Base-by-base conservation (phyloP, 1,139 yeast genomes). In the Kurtzmaniella quercitrusa region DNA sequence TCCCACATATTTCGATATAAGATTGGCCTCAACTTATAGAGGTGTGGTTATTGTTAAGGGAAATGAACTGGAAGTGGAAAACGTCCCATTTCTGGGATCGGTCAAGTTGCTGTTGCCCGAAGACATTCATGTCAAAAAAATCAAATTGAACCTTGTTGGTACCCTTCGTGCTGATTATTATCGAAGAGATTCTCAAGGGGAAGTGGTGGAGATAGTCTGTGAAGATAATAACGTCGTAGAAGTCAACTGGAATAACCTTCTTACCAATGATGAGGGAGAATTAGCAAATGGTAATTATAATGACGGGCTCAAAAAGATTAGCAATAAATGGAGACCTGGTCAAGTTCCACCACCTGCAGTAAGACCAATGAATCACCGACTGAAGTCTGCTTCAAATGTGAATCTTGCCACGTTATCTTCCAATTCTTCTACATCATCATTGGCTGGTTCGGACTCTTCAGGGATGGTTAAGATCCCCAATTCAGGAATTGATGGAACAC, bases 191-290 rank as follows among this genome's bases (percentile, higher is more conserved):
- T 57, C 57, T 6, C 60, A 60, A 17, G 69, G 69, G 1, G 49
- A 64, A 21, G 59, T 66, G 4, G 61, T 70, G 1, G 73, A 74
- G 41, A 75, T 75, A 16, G 74, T 77, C 5, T 66, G 68, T 42
- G 86, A 81, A 49, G 71, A 76, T 35, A 58, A 68, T 12, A 67
- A 74, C 30, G 68, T 79, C 1, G 64, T 83, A 45, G 74, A 74
- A 39, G 78, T 75, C 20, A 67, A 63, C 14, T 84, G 91, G 91
- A 71, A 72, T 39, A 83, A 84, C 50, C 59, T 84, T 20, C 61
- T 84, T 37, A 65, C 71, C 3, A 56, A 62, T 34, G 58, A 75
- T 1, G 63, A 70, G 5, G 88, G 88, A 0, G 50, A 50, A 2
- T 57, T 79, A 2, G 51, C 53, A 2, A 68, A 61, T 46, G 81